Evolutionary conservation across 2,329 filamentous ascomycete species (phyloP), one percentile per base, ranked within the genome.

Genomic region (Cladophialophora exuberans): DNA sequence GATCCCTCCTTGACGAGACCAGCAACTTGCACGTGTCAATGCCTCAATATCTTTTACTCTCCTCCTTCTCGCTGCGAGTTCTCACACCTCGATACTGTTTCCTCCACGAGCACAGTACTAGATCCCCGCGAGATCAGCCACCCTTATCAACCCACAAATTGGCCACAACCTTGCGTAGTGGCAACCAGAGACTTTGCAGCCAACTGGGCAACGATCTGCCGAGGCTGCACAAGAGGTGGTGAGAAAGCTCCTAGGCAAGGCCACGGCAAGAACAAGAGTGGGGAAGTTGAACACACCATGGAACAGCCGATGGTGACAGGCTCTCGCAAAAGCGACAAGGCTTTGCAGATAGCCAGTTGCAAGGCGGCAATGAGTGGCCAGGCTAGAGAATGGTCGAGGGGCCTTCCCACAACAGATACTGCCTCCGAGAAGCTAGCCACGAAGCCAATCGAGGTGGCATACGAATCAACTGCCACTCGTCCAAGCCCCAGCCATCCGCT

Each of bases 151-250:
- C 31, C 30, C 47, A 43, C 25, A 41, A 39, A 43, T 54, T 54
- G 18, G 43, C 35, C 45, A 30, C 26, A 52, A 17, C 11, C 15
- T 23, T n/a, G 31, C 36, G 22, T 25, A 39, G 55, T 54, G 50
- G 55, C 55, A 54, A 57, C 30, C 30, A n/a, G 15, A 36, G 22
- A 18, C 30, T 36, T 44, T 35, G 28, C 52, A 38, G 50, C 30
- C 51, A 50, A 55, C 30, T 48, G 46, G 55, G 26, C 47, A 38
- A 47, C 22, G 47, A 57, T 60, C 58, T 60, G 54, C 58, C 58
- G 58, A 61, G 58, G 58, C 58, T 61, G 58, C 54, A 56, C 43
- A 53, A 42, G 20, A 23, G 52, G 47, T 26, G 43, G 30, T 43
- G 44, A 31, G 36, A 42, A 51, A 41, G 25, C 26, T 26, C 11